Conservation (phyloP, 306 rosid species). For the Calophaca sinica region DNA sequence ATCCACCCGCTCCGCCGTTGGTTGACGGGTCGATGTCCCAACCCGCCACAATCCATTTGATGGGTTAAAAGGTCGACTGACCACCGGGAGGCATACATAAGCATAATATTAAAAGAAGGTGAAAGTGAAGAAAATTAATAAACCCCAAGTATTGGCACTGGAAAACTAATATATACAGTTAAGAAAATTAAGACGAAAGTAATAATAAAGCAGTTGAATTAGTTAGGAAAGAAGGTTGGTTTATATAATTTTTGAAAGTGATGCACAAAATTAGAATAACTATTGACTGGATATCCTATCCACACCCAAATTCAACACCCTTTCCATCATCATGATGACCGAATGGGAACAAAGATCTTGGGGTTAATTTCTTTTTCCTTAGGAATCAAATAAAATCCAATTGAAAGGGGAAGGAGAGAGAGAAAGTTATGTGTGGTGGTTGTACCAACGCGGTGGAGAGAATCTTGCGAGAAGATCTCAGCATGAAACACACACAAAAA, state of each 20-base stretch:
- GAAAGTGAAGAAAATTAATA: too few relatives aligned
- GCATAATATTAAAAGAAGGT: too few relatives aligned
- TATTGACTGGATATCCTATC: constrained; percentile 12
- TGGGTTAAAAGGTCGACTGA: too few relatives aligned
- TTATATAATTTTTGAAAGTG: constrained; percentile 49
- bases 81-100: too few relatives aligned
- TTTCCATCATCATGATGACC: constrained; percentile 67
- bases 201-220: constrained; percentile 49
- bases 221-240: constrained; percentile 53
- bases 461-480: constrained; percentile 80
- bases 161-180: neutral
- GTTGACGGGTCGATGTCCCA: too few relatives aligned
- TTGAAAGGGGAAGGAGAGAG: constrained; percentile 41
- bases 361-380: constrained; percentile 44
- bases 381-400: constrained; percentile 67
- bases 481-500: constrained; percentile 47
- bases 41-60: too few relatives aligned
- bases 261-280: constrained; percentile 24
- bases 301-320: constrained; percentile 61
- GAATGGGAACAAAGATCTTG: constrained; percentile 64
- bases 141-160: neutral
- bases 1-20: too few relatives aligned
- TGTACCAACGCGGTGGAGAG: constrained; percentile 80
- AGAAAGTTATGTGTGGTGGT: constrained; percentile 59
- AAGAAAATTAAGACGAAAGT: constrained; percentile 6